Evolutionary conservation across 2,329 filamentous ascomycete species (phyloP), one percentile per base, ranked within the genome.

Genomic region (Aschersonia sp.): DNA sequence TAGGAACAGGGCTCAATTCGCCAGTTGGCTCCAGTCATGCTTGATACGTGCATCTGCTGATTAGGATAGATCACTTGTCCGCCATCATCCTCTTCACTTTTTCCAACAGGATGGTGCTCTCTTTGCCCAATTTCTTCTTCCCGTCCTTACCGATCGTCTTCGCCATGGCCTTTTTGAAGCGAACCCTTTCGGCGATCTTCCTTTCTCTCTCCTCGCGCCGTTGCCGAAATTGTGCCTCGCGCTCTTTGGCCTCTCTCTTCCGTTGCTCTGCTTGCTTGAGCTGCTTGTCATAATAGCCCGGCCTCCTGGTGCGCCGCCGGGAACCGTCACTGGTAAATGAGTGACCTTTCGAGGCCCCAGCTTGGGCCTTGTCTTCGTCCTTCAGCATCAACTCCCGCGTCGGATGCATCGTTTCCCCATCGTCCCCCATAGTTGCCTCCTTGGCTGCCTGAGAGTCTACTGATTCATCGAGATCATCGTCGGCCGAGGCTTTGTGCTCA

Each of bases 71-170:
- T 42, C 14, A 42, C 40, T 42, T 42, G 40, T 42, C 40, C 32
- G 43, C 31, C 43, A 46, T 50, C 49, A 46, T 52, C 60, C 72
- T 80, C 70, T 83, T 82, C 35, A 90, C 83, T 65, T 82, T 86
- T 58, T 87, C 83, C 48, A 95, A 67, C 56, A 95, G 57, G 39
- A 90, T 72, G 35, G 74, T 75, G 56, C 87, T 89, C 70, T 94
- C 87, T 51, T 86, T 74, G 2, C 88, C 88, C 44, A 95, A 63
- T 67, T 87, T 89, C 63, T 83, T 76, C 67, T 85, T 81, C 9
- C 86, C 86, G 59, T 85, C 77, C 31, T 79, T 80, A 61, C 83
- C 79, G 37, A 82, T 78, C 46, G 89, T 87, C 61, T 82, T 83
- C 53, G 84, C 82, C 63, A 87, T 78, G 53, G 82, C 79, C 55